Base-by-base conservation (phyloP, 768 basidiomycete genomes). In the Termitomyces bulborhizus region DNA sequence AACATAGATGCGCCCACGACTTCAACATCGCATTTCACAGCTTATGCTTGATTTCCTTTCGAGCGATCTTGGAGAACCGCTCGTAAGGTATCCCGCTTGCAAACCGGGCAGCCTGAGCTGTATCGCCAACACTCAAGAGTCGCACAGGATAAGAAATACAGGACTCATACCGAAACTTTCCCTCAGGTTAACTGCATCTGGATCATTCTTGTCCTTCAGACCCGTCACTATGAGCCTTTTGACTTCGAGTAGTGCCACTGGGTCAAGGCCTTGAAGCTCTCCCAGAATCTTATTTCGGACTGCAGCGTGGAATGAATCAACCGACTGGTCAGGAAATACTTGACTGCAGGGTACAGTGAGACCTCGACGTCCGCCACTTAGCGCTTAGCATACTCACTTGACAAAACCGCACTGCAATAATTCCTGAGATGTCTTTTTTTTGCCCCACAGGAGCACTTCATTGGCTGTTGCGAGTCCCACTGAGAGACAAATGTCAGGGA, bases 381-480 rank as follows among this genome's bases (percentile, higher is more conserved):
- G 15, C 37, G 31, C 34, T 34, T 12, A 34, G 34, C 8, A n/a
- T n/a, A 59, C 74, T 50, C 60, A 86, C 83, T 86, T 88, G 59
- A 86, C 67, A 63, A 88, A 88, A 13, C 86, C 83, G 63, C 74
- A 80, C 40, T 75, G 69, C 4, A 80, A 68, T 0, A 90, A 71
- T 41, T 86, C 83, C 57, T 80, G 72, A 0, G 83, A 80, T 1
- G 65, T 70, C 58, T 85, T 79, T 68, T 83, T 88, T 69, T 83
- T 83, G 43, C 85, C 87, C 71, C 83, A 83, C 11, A 90, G 69
- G 3, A 90, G 73, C 1, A 82, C 84, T 56, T 90, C 88, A 48
- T 87, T 88, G 27, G 87, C 86, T 60, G 79, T 81, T 13, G 79
- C 78, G 26, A 83, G 64, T 15, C 86, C 86, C 82, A 88, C 86